Conservation (phyloP, 345 rosid genomes). For the Litchi chinensis region DNA sequence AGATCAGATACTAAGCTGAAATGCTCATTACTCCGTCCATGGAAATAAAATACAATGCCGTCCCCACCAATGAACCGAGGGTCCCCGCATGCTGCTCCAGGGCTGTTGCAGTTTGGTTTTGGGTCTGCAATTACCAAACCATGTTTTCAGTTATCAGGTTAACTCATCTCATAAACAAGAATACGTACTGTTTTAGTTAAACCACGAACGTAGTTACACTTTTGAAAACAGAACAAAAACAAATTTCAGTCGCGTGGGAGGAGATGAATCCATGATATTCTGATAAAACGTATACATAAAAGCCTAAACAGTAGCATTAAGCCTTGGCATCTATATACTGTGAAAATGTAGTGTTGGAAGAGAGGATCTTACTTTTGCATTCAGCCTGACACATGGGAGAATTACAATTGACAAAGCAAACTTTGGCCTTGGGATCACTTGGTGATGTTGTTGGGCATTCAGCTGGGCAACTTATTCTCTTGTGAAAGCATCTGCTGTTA, state of each 20-base stretch:
- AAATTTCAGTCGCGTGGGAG: neutral
- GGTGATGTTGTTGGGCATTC: slow-evolving; percentile 35
- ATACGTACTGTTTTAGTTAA: neutral
- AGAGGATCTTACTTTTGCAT: slow-evolving; percentile 33
- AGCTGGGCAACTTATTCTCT: slow-evolving; percentile 30
- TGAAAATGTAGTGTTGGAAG: neutral
- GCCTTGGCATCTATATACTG: neutral
- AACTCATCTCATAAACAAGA: neutral
- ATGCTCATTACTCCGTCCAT: slow-evolving; percentile 58
- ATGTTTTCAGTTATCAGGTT: neutral
- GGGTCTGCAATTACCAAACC: slow-evolving; percentile 22
- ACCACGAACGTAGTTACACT: neutral
- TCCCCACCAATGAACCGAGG: slow-evolving; percentile 71
- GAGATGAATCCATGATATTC: neutral
- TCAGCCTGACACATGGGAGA: slow-evolving; percentile 34
- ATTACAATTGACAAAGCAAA: slow-evolving; percentile 37
- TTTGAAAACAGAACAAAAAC: neutral
- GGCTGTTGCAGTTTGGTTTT: slow-evolving; percentile 38
- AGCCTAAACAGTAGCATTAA: neutral
- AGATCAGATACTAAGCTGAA: slow-evolving; percentile 57
- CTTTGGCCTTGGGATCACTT: slow-evolving; percentile 22
- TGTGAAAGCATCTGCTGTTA: slow-evolving; percentile 27
- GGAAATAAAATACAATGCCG: slow-evolving; percentile 63
- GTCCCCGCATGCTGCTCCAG: slow-evolving; percentile 66
- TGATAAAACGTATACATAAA: too few species aligned